Base-by-base conservation (phyloP, 805 yeast species). In the Schwanniomyces occidentalis region DNA sequence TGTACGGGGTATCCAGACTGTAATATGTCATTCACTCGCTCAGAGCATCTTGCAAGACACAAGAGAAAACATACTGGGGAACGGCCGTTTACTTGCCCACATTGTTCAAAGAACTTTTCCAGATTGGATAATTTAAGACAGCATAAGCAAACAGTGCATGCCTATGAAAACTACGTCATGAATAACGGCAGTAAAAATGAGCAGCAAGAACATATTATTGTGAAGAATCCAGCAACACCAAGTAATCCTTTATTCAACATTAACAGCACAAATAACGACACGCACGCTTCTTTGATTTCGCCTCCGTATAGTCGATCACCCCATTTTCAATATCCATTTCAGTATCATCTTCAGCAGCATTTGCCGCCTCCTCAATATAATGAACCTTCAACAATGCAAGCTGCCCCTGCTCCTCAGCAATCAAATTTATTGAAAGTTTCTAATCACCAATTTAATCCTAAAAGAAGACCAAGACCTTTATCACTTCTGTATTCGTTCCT, bases 1-100 rank as follows among this genome's bases (percentile, higher is more conserved):
- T 89, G 97, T 60, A 67, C 83, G 1, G 96, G 95, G 3, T 90
- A 75, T 54, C 87, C 87, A 14, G 89, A 83, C 46, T 89, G 97
- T 61, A 69, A 67, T 37, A 89, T 90, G 95, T 75, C 90, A 5
- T 89, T 89, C 60, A 85, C 95, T 2, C 71, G 97, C 32, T 82
- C 93, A 6, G 97, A 90, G 56, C 97, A 90, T 61, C 71, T 89
- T 47, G 95, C 96, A 1, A 71, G 97, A 40, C 97, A 89, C 63
- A 83, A 90, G 35, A 68, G 96, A 39, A 90, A 89, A 51, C 97
- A 89, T 57, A 90, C 96, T 0, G 97, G 96, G 27, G 97, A 89
- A 58, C 70, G 95, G 38, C 97, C 97, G 2, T 89, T 88, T 57
- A 79, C 85, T 35, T 89, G 97, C 58, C 83, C 82, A 31, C 84